Evolutionary conservation across 495 filamentous ascomycete genomes (phyloP).

Genomic region (Xylaria nigripes): DNA sequence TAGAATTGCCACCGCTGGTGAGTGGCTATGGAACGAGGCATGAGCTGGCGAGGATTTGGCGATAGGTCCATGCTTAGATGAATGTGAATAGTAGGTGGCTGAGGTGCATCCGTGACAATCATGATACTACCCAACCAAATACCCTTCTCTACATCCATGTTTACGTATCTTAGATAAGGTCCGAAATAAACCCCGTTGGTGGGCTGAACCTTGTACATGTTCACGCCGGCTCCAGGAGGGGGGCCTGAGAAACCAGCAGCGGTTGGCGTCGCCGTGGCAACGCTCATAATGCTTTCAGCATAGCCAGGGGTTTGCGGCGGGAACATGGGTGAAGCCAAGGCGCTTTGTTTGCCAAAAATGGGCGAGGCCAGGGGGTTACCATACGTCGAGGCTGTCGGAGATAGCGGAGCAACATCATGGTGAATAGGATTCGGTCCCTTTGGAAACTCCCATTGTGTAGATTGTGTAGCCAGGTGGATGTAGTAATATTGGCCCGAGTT

Average conservation of each 20-base stretch:
- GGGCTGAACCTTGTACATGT: constrained; percentile 84
- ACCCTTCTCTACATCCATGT: constrained; percentile 92
- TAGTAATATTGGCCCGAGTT: constrained; percentile 98
- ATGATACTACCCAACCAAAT: constrained; percentile 70
- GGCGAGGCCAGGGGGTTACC: constrained; percentile 71
- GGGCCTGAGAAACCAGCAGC: constrained; percentile 70
- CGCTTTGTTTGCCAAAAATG: constrained; percentile 58
- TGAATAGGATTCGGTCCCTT: constrained; percentile 81
- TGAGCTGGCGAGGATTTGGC: constrained; percentile 85
- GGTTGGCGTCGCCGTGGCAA: constrained; percentile 62
- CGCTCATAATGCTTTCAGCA: constrained; percentile 68
- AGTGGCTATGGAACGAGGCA: constrained; percentile 71
- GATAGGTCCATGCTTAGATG: constrained; percentile 86
- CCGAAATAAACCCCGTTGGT: constrained; percentile 99
- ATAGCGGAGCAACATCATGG: constrained; percentile 68
- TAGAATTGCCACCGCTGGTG: constrained; percentile 95
- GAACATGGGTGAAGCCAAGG: constrained; percentile 68
- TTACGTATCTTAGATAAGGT: constrained; percentile 88
- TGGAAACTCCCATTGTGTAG: constrained; percentile 97
- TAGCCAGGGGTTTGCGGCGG: constrained; percentile 63
- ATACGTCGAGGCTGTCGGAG: constrained; percentile 70
- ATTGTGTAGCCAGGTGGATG: constrained; percentile 91
- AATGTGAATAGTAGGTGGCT: constrained; percentile 93
- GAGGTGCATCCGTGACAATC: constrained; percentile 83
- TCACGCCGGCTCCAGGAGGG: constrained; percentile 77